A percentile compares a stretch with the other conserved stretches of the same genome.
Conservation (phyloP, 1,284 basidiomycete species). For the Rhodotorula sp. region DNA sequence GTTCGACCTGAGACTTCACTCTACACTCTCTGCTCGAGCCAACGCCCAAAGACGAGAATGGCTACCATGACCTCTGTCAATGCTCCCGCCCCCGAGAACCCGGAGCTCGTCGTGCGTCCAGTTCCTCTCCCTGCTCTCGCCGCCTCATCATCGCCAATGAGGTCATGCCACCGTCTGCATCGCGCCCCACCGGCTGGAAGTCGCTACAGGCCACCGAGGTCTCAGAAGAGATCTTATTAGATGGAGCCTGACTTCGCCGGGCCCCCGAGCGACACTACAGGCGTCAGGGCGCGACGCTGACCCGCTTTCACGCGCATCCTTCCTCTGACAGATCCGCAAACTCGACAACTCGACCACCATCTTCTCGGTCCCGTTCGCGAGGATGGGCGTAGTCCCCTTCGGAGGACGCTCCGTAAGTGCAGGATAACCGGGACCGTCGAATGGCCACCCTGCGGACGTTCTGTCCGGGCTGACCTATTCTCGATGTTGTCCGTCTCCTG, state of each 20-base stretch:
- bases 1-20: no score
- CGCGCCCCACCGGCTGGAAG: background rate
- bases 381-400: slow-evolving; percentile 48
- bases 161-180: background rate
- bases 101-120: slow-evolving; percentile 32
- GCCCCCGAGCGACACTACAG: background rate
- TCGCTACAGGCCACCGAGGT: background rate
- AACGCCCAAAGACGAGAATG: background rate
- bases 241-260: no score
- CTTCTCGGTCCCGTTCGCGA: slow-evolving; percentile 48
- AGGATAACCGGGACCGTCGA: background rate
- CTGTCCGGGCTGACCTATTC: no score
- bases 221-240: background rate
- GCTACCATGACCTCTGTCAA: slow-evolving; percentile 15
- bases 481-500: background rate
- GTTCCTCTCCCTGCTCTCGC: background rate
- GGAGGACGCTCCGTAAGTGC: slow-evolving; percentile 46
- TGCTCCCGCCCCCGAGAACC: slow-evolving; percentile 32
- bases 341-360: slow-evolving; percentile 41
- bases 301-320: background rate
- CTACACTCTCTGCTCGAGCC: background rate
- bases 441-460: no score
- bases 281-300: background rate
- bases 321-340: slow-evolving; percentile 37
- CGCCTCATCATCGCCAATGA: background rate